Evolutionary conservation across 2,329 filamentous ascomycete species (phyloP).

Genomic region (Tricladium varicosporioides): DNA sequence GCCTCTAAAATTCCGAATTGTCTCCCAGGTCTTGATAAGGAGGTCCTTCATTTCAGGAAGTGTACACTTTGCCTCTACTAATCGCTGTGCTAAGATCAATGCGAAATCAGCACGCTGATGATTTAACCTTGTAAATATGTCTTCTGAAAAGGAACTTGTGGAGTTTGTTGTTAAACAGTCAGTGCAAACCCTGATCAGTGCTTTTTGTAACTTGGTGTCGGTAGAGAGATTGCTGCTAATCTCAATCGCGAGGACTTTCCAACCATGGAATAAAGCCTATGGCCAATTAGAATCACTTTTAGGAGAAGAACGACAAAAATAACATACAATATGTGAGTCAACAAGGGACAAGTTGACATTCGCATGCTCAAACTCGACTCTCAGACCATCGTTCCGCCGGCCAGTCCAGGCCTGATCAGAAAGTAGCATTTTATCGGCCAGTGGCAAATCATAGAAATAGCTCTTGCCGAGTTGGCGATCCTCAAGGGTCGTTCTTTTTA

Average conservation of each 20-base stretch:
- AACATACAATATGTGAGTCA: conserved; percentile 80
- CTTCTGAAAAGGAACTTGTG: conserved; percentile 67
- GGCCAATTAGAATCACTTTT: conserved; percentile 27
- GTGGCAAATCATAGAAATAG: conserved; percentile 81
- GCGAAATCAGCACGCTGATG: conserved; percentile 77
- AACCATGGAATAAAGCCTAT: conserved; percentile 78
- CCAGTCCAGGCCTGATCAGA: conserved; percentile 79
- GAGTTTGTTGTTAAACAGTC: conserved; percentile 80
- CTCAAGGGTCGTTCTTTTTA: conserved; percentile 73
- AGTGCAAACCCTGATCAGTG: conserved; percentile 62
- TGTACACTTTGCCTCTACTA: conserved; percentile 57
- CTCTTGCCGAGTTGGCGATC: conserved; percentile 65
- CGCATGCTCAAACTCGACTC: conserved; percentile 77
- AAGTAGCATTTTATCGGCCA: conserved; percentile 72
- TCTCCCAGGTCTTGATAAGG: conserved; percentile 58
- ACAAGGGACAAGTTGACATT: conserved; percentile 91
- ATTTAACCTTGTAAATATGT: conserved; percentile 77
- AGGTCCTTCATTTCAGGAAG: conserved; percentile 52
- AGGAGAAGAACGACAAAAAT: not conserved
- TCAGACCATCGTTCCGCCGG: conserved; percentile 68
- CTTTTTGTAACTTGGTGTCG: conserved; percentile 26
- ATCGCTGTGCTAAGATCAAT: conserved; percentile 76
- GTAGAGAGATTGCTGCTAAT: conserved; percentile 57
- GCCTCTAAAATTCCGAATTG: conserved; percentile 50
- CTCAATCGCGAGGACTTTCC: conserved; percentile 85